Evolutionary conservation across 208 protist genomes (phyloP).

Genomic region (Leishmania turanica): DNA sequence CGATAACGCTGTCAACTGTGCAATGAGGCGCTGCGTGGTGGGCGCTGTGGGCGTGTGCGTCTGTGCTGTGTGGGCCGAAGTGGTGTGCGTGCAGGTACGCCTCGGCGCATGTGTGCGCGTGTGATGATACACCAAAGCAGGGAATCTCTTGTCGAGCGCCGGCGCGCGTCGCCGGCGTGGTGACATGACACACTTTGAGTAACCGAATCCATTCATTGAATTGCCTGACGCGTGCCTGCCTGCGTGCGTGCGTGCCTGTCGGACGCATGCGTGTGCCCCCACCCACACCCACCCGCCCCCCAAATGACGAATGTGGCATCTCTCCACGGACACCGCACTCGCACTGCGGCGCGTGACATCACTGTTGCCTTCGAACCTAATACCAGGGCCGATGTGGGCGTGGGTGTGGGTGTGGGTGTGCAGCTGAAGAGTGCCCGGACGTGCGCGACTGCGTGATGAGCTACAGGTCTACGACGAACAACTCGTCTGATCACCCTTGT

Average conservation of each 20-base stretch:
- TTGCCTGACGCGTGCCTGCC: not conserved
- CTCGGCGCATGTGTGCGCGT: not conserved
- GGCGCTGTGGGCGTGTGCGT: no score
- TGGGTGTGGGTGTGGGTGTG: not conserved
- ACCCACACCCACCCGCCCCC: not conserved
- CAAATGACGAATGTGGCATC: constrained; percentile 21
- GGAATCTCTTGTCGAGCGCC: constrained; percentile 46
- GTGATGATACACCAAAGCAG: constrained; percentile 44
- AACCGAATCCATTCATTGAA: constrained; percentile 31
- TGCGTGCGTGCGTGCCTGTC: not conserved
- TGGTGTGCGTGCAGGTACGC: not conserved
- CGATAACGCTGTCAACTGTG: constrained; percentile 8
- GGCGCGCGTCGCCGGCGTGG: constrained; percentile 22
- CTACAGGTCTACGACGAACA: constrained; percentile 33
- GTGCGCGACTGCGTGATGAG: constrained; percentile 28
- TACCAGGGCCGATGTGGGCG: constrained; percentile 4
- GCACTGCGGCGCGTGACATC: constrained; percentile 14
- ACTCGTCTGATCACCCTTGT: constrained; percentile 25
- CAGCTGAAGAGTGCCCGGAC: not conserved
- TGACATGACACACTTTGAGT: constrained; percentile 48
- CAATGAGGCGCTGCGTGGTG: not conserved
- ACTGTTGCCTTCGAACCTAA: constrained; percentile 27
- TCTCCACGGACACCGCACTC: constrained; percentile 19
- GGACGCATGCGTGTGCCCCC: not conserved
- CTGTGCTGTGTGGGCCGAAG: not conserved